phyloP scores from a whole-genome alignment of 371 early-diverging fungal species.

The Mortierella sp. region DNA sequence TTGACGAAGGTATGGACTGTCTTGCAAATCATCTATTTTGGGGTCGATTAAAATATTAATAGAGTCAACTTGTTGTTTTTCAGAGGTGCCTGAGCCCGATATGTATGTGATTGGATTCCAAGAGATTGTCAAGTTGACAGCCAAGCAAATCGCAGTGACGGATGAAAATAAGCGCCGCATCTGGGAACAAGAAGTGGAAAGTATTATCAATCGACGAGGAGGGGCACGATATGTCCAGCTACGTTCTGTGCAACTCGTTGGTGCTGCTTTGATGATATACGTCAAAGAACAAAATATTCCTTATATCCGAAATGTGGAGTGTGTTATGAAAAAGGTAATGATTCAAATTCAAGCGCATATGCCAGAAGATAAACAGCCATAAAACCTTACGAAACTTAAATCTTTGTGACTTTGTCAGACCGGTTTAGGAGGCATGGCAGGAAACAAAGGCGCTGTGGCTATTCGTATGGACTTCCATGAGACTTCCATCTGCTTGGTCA shows the following conservation, averaged over 20 bases:
- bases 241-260: constrained; percentile 89
- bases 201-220: constrained; percentile 63
- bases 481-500: constrained; percentile 89
- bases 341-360: too few species aligned
- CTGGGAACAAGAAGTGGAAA: constrained; percentile 79
- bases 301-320: constrained; percentile 88
- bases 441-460: constrained; percentile 92
- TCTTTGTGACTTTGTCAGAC: constrained; percentile 60
- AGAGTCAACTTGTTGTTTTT: too few species aligned
- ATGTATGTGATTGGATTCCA: constrained; percentile 92
- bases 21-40: background rate
- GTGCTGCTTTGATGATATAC: constrained; percentile 87
- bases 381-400: background rate
- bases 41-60: background rate
- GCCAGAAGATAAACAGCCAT: too few species aligned
- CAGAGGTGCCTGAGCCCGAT: constrained; percentile 76
- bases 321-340: constrained; percentile 78
- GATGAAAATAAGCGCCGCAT: constrained; percentile 72
- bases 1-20: constrained; percentile 56
- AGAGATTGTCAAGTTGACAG: constrained; percentile 94
- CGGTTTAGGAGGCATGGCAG: constrained; percentile 86
- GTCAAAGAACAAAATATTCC: constrained; percentile 75
- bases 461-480: constrained; percentile 89
- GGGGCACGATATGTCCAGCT: constrained; percentile 77
- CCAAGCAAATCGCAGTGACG: constrained; percentile 85